phyloP scores from a whole-genome alignment of 306 rosid genomes.

The Cicer yamashitae region DNA sequence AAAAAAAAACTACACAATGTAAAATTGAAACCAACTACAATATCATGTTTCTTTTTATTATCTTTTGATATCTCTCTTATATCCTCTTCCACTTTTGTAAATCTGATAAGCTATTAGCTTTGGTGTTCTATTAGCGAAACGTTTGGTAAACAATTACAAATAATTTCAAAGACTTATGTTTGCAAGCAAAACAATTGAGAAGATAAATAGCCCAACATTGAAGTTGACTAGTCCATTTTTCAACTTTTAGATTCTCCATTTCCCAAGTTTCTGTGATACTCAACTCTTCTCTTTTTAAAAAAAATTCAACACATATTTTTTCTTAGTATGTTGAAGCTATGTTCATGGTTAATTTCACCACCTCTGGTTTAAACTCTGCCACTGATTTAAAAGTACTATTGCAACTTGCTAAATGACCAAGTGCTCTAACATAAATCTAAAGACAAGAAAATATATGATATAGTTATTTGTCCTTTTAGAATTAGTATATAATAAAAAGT shows the following conservation, averaged over 20 bases:
- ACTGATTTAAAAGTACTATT: conserved; percentile 61
- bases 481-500: no score
- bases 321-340: conserved; percentile 65
- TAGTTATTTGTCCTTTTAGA: no score
- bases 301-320: conserved; percentile 55
- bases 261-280: conserved; percentile 72
- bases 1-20: no score
- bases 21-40: no score
- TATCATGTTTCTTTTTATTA: no score
- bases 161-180: conserved; percentile 56
- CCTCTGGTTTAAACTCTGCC: conserved; percentile 51
- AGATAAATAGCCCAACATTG: conserved; percentile 82
- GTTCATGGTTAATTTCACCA: conserved; percentile 54
- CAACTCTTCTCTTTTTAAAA: conserved; percentile 51
- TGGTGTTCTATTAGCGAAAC: no score
- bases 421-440: conserved; percentile 59
- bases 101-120: no score
- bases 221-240: conserved; percentile 81
- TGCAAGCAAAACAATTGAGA: conserved; percentile 78
- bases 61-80: no score
- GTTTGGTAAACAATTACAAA: no score
- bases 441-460: no score
- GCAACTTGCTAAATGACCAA: conserved; percentile 83
- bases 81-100: no score
- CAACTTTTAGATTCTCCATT: conserved; percentile 77